Percentiles rank a stretch among this genome's conserved stretches.
Conservation (phyloP, 140 eudicot species). For the Erigeron philadelphicus region DNA sequence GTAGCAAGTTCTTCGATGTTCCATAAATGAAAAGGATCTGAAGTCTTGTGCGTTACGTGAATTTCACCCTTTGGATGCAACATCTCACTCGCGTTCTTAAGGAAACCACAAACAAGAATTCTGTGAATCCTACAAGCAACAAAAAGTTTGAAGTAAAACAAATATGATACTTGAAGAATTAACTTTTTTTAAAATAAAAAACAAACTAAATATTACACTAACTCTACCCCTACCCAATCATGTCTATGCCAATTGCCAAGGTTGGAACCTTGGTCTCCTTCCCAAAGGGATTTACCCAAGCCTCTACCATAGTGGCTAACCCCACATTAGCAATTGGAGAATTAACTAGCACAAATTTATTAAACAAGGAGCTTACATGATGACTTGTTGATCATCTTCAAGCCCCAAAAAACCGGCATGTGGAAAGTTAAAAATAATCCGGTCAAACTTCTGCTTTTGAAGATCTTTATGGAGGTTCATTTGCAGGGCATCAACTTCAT, state of each 20-base stretch:
- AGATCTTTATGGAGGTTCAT: background rate
- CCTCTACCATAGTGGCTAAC: too few relatives aligned
- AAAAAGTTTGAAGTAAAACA: background rate
- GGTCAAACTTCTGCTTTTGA: constrained; percentile 2
- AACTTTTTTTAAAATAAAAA: too few relatives aligned
- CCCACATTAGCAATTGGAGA: too few relatives aligned
- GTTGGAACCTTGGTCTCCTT: too few relatives aligned
- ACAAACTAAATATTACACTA: too few relatives aligned
- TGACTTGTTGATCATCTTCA: background rate
- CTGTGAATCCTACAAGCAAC: constrained; percentile 39
- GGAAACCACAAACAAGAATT: constrained; percentile 50
- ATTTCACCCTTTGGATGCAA: constrained; percentile 46
- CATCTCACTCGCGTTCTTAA: constrained; percentile 46
- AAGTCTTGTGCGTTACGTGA: constrained; percentile 61
- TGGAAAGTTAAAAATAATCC: constrained; percentile 5
- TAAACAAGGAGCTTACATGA: background rate
- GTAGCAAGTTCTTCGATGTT: constrained; percentile 45
- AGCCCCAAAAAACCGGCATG: background rate
- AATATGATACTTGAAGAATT: background rate
- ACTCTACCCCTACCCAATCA: too few relatives aligned
- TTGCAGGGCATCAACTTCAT: background rate
- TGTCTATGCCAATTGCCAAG: too few relatives aligned
- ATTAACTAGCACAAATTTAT: background rate
- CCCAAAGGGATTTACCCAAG: too few relatives aligned
- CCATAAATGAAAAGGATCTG: constrained; percentile 45